A percentile compares a stretch with the other conserved stretches of the same genome.
phyloP scores from a whole-genome alignment of 1,284 basidiomycete genomes.

The Tilletia caries region DNA sequence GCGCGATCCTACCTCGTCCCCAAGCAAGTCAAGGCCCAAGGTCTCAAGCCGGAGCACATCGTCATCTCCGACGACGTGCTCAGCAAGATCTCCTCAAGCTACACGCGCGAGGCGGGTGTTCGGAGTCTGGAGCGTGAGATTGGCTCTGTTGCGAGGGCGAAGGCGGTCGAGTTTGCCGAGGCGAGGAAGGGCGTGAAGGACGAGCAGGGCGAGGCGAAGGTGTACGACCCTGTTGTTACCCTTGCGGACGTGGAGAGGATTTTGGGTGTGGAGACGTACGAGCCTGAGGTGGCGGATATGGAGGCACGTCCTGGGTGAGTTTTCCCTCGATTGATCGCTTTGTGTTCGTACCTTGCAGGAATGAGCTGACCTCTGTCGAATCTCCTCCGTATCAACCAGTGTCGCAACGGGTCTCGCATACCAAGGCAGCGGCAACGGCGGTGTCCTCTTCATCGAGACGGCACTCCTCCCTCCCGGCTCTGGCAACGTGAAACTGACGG shows the following conservation, averaged over 20 bases:
- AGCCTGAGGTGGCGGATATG: constrained; percentile 71
- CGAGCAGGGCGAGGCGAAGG: constrained; percentile 36
- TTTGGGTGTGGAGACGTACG: constrained; percentile 75
- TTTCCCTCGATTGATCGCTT: not conserved
- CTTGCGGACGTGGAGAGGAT: constrained; percentile 76
- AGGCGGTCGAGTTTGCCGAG: constrained; percentile 69
- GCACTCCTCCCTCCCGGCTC: constrained; percentile 66
- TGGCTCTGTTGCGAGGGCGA: constrained; percentile 73
- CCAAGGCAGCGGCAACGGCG: constrained; percentile 80
- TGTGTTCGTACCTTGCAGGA: not conserved
- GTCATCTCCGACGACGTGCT: constrained; percentile 68
- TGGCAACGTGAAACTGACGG: constrained; percentile 72
- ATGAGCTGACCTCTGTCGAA: constrained; percentile 27
- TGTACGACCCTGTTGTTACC: constrained; percentile 67
- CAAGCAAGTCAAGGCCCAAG: constrained; percentile 74
- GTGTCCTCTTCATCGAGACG: constrained; percentile 77
- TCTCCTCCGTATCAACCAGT: constrained; percentile 11
- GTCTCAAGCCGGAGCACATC: constrained; percentile 59
- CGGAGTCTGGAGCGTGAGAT: constrained; percentile 81
- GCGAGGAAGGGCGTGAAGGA: constrained; percentile 60
- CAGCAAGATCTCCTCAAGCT: constrained; percentile 68
- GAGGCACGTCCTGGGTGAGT: constrained; percentile 63
- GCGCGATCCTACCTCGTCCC: constrained; percentile 67
- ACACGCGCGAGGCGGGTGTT: constrained; percentile 88
- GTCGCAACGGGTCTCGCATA: constrained; percentile 83